These are phyloP conservation scores for Stephania yunnanensis DNA, from an alignment of 164 flowering plant species.

Conservation along the genomic window DNA sequence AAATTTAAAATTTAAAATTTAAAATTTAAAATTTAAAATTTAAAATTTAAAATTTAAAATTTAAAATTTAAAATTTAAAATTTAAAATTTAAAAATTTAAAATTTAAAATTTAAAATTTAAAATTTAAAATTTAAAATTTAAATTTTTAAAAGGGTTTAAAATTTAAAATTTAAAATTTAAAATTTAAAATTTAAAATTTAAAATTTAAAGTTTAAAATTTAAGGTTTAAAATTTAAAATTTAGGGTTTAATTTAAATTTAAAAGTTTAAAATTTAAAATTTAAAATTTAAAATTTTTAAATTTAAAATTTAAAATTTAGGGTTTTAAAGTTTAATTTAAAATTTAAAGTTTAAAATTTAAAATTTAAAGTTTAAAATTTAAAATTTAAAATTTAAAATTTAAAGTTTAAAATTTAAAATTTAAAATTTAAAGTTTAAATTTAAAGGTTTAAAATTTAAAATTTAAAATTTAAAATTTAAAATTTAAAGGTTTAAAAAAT, in stretches of 20 bases:
- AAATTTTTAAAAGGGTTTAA: conserved; percentile 15
- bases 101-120: conserved; percentile 9
- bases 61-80: no score
- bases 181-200: conserved; percentile 2
- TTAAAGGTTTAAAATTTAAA: conserved; percentile 3
- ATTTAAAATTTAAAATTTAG: no score
- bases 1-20: not conserved
- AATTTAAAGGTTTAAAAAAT: conserved; percentile 8
- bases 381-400: conserved; percentile 10
- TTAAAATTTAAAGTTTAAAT: conserved; percentile 8
- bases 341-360: conserved; percentile 14
- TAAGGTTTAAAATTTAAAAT: conserved; percentile 9
- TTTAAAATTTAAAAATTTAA: conserved; percentile 11
- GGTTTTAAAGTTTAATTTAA: conserved; percentile 15
- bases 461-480: conserved; percentile 11
- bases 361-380: conserved; percentile 5
- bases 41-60: conserved; percentile 11
- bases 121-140: conserved; percentile 11
- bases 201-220: conserved; percentile 1
- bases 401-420: conserved; percentile 10
- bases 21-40: conserved; percentile 12
- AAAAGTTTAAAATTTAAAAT: no score
- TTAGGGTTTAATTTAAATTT: conserved; percentile 13
- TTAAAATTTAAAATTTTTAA: no score
- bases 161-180: conserved; percentile 6